Evolutionary conservation across 306 rosid genomes (phyloP), one percentile per base, ranked within the genome.

Genomic region (Myrica gale): DNA sequence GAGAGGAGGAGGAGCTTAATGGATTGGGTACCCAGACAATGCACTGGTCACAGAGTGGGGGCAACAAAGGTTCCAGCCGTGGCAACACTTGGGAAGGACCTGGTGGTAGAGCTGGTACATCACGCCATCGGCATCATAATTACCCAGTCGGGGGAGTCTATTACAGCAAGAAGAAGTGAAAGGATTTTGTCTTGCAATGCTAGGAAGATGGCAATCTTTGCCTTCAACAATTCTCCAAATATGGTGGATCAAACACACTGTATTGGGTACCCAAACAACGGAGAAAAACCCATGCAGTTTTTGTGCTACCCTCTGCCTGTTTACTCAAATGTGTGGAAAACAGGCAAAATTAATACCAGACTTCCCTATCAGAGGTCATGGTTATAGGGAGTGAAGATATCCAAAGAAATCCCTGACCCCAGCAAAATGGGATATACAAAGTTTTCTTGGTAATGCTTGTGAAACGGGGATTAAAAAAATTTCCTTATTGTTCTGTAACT

Each of bases 1-100:
- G 98, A 79, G 99, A 95, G 82, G 99, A 95, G 83, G 98, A 96
- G 84, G 99, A 96, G 83, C 89, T 89, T 54, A 89, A 90, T 86
- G 98, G 98, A 77, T 73, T 92, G 72, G 98, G 88, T 69, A 63
- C 84, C 74, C 99, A 96, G 65, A 87, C 98, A 43, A 68, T 86
- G 60, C 92, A 92, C 86, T 86, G 93, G 92, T 80, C 86, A 84
- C 96, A 85, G 69, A 82, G 93, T 73, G 88, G 89, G 39, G 80
- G 88, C 21, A 82, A 83, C 78, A 90, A 78, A 86, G 74, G 73
- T 69, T 74, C 85, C 58, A 76, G 89, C 51, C 96, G 97, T 51
- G 89, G 98, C 68, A 46, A 79, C 81, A 46, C 81, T 42, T 87
- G 87, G 76, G 99, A 92, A 74, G 94, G 89, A 77, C 57, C 85